These are phyloP conservation scores for Sequoiadendron giganteum DNA, from an alignment of 75 land plant genomes.

Conservation along the genomic window DNA sequence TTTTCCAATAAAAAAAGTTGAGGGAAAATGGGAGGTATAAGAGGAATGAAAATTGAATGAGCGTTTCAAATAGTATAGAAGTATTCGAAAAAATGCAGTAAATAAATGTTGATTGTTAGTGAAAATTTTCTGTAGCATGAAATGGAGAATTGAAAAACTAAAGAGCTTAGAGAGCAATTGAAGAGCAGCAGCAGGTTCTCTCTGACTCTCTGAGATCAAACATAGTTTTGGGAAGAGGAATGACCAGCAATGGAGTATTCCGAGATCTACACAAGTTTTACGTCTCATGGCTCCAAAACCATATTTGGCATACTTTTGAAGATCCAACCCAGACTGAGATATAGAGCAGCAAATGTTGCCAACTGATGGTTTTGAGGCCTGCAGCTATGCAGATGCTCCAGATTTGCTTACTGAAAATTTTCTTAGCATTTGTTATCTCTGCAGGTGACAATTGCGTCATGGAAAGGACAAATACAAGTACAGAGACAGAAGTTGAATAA, in stretches of 20 bases:
- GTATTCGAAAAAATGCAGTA: too few species aligned
- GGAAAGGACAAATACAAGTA: constrained; percentile 9
- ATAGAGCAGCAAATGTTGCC: neutral
- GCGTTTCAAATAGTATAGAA: too few species aligned
- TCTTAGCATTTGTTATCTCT: constrained; percentile 6
- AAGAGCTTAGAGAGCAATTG: too few species aligned
- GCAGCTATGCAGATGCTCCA: neutral
- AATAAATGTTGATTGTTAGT: too few species aligned
- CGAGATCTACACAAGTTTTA: neutral
- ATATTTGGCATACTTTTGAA: neutral
- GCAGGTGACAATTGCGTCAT: neutral
- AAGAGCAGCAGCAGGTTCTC: constrained; percentile 58
- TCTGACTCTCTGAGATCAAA: constrained; percentile 90
- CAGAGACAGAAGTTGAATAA: neutral
- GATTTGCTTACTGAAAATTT: neutral
- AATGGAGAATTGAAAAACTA: too few species aligned
- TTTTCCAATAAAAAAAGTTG: too few species aligned
- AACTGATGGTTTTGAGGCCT: neutral
- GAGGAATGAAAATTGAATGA: too few species aligned
- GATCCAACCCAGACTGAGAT: neutral
- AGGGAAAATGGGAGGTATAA: too few species aligned
- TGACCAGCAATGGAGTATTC: neutral
- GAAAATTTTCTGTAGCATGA: too few species aligned
- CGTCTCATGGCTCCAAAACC: neutral
- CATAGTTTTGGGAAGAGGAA: constrained; percentile 43